Evolutionary conservation across 2,329 filamentous ascomycete genomes (phyloP), one percentile per base, ranked within the genome.

Genomic region (Ascochyta fabae): DNA sequence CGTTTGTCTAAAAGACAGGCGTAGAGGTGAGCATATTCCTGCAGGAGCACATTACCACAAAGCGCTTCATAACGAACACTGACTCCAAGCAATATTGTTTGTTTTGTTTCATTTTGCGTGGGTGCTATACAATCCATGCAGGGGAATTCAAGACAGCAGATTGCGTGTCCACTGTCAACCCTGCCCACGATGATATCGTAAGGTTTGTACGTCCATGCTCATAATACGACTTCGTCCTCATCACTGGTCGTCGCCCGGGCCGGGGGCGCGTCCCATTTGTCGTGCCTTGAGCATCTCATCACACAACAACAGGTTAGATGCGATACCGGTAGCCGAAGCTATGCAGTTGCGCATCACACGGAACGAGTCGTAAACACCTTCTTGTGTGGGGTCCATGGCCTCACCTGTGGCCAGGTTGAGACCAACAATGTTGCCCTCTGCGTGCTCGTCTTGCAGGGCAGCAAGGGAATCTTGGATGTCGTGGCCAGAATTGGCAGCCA

Each of bases 261-360:
- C 54, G 33, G 54, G 54, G 22, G 54, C 54, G 27, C 47, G 53
- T 39, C 42, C 89, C 95, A 99, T 99, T 81, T 99, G 94, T 75
- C 95, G 86, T 59, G 95, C 95, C 84, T 99, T 99, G 69, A 99
- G 83, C 81, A 99, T 84, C 83, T 99, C 95, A 72, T 99, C 95
- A 72, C 95, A 99, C 45, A 99, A 84, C 64, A 99, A 81, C 62
- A 99, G 82, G 80, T 99, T 99, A 9, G 91, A 94, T 6, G 95
- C 94, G 71, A 99, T 99, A 61, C 95, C 92, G 24, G 94, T 90
- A 76, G 92, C 95, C 31, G 93, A 97, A 3, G 95, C 92, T 60
- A 99, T 87, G 75, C 89, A 92, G 81, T 98, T 98, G 66, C 95
- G 86, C 68, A 99, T 78, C 33, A 99, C 95, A 55, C 95, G 86